Conservation (phyloP, 148 eudicot genomes). For the Dysphania ambrosioides region DNA sequence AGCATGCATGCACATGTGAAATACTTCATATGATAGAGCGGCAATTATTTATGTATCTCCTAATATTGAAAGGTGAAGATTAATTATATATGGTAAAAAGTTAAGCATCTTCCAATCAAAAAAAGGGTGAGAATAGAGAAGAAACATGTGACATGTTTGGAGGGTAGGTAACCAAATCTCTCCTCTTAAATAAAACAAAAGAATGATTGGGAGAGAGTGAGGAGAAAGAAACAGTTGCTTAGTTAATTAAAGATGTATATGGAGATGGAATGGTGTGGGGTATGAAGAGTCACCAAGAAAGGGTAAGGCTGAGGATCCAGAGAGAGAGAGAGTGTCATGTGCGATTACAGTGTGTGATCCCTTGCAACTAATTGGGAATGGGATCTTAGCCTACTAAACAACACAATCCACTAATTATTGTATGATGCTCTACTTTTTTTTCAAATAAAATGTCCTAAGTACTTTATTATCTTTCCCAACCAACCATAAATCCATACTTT, state of each 20-base stretch:
- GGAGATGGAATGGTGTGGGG: constrained; percentile 2
- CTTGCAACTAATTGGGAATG: too few relatives aligned
- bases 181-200: constrained; percentile 15
- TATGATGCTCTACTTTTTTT: too few relatives aligned
- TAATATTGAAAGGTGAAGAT: not conserved
- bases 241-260: not conserved
- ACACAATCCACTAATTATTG: too few relatives aligned
- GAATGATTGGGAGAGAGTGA: not conserved
- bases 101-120: constrained; percentile 7
- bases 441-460: too few relatives aligned
- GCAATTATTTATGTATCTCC: too few relatives aligned
- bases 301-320: not conserved
- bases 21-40: too few relatives aligned
- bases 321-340: constrained; percentile 3
- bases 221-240: constrained; percentile 1
- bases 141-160: constrained; percentile 58
- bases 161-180: constrained; percentile 40
- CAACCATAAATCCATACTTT: too few relatives aligned
- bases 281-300: constrained; percentile 1
- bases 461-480: too few relatives aligned
- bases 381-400: constrained; percentile 2
- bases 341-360: constrained; percentile 18
- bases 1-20: too few relatives aligned
- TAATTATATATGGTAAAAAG: not conserved
- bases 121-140: not conserved